Conservation (phyloP, 108 stramenopile genomes). For the Nitzschia sp. region DNA sequence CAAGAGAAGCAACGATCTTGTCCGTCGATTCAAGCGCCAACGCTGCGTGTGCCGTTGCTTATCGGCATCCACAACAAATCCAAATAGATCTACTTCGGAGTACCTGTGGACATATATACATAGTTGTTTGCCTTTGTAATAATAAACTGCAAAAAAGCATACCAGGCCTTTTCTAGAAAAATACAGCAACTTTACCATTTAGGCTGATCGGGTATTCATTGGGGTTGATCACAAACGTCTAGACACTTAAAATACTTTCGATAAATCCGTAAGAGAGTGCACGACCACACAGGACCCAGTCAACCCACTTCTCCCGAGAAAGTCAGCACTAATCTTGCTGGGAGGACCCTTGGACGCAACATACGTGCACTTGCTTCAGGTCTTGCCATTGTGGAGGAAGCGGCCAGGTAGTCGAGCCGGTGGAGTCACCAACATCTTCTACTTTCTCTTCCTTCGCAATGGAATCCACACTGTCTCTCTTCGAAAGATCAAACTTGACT, state of each 20-base stretch:
- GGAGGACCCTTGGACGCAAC: slow-evolving; percentile 4
- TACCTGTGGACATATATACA: too few relatives aligned
- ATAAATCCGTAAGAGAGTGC: too few relatives aligned
- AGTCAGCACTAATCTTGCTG: slow-evolving; percentile 8
- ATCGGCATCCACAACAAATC: not conserved
- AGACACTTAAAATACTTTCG: too few relatives aligned
- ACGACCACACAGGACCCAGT: too few relatives aligned
- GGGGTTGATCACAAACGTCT: too few relatives aligned
- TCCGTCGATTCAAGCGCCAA: not conserved
- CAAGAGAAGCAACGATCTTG: not conserved
- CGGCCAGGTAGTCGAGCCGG: not conserved
- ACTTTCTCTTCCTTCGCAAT: slow-evolving; percentile 2
- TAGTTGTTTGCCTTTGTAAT: not conserved
- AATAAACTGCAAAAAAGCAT: not conserved
- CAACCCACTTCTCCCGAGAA: too few relatives aligned
- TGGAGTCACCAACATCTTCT: not conserved
- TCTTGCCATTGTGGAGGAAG: slow-evolving; percentile 36
- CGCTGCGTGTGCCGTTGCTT: slow-evolving; percentile 7
- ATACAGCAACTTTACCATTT: too few relatives aligned
- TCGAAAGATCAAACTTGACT: slow-evolving; percentile 40
- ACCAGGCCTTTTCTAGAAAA: not conserved
- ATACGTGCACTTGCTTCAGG: slow-evolving; percentile 20
- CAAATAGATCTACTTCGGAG: not conserved
- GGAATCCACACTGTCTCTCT: not conserved
- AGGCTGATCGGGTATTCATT: too few relatives aligned